Conservation (phyloP, 2,329 filamentous ascomycete genomes). For the Neoarthrinium moseri region DNA sequence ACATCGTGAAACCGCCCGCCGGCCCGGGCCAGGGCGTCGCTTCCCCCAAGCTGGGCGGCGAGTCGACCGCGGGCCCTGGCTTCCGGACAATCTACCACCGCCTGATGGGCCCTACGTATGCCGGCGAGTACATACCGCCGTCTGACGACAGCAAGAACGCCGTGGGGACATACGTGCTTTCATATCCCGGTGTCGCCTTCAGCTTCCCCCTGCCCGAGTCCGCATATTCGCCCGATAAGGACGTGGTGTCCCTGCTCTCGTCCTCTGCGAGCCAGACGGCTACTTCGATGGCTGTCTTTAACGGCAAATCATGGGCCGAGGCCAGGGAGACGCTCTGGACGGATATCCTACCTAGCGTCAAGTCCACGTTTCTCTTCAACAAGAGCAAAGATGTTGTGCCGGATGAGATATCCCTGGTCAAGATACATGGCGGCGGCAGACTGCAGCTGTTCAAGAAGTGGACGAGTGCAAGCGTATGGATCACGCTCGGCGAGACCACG, state of each 20-base stretch:
- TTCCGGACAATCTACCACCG: slow-evolving; percentile 91
- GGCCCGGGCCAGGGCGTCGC: slow-evolving; percentile 25
- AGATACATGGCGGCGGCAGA: slow-evolving; percentile 73
- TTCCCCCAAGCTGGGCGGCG: slow-evolving; percentile 25
- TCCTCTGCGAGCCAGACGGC: slow-evolving; percentile 75
- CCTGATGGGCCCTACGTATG: slow-evolving; percentile 90
- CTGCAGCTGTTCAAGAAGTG: slow-evolving; percentile 76
- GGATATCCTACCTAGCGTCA: slow-evolving; percentile 69
- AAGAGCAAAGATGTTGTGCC: slow-evolving; percentile 78
- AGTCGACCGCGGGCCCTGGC: slow-evolving; percentile 59
- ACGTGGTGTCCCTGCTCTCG: slow-evolving; percentile 84
- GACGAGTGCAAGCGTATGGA: slow-evolving; percentile 64
- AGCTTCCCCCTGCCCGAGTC: slow-evolving; percentile 77
- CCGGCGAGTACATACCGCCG: slow-evolving; percentile 83
- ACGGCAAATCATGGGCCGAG: slow-evolving; percentile 86
- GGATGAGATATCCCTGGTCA: slow-evolving; percentile 82
- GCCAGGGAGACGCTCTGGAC: slow-evolving; percentile 76
- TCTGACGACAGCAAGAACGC: slow-evolving; percentile 46
- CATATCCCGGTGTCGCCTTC: slow-evolving; percentile 92
- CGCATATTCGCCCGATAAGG: slow-evolving; percentile 71
- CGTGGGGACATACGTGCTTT: slow-evolving; percentile 80
- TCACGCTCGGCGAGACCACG: slow-evolving; percentile 81
- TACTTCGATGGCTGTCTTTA: slow-evolving; percentile 86
- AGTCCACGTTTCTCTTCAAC: slow-evolving; percentile 65
- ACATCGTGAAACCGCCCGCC: slow-evolving; percentile 65